Evolutionary conservation across 306 rosid genomes (phyloP).

Genomic region (Potentilla sterilis): DNA sequence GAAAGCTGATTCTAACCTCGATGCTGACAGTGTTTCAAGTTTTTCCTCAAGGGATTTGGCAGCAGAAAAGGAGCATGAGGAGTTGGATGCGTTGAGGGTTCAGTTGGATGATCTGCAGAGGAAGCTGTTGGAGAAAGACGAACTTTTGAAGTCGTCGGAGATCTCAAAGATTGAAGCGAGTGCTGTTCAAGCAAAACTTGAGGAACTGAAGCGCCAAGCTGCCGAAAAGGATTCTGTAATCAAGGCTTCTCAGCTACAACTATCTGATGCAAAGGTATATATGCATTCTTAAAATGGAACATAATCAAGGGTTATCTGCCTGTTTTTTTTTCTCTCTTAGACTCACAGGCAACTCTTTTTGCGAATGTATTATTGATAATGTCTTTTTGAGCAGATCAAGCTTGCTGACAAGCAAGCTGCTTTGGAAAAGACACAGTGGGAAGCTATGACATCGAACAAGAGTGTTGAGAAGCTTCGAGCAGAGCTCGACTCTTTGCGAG

Average conservation of each 20-base stretch:
- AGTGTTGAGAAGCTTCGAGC: slow-evolving; percentile 49
- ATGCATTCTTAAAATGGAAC: background rate
- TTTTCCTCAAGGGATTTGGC: slow-evolving; percentile 55
- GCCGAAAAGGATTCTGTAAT: slow-evolving; percentile 68
- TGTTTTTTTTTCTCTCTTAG: background rate
- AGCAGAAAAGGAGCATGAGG: slow-evolving; percentile 71
- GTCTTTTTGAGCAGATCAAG: slow-evolving; percentile 52
- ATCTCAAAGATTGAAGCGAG: slow-evolving; percentile 54
- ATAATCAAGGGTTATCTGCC: background rate
- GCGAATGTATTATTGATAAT: slow-evolving; percentile 9
- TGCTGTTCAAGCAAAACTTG: slow-evolving; percentile 48
- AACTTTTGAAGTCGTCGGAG: slow-evolving; percentile 69
- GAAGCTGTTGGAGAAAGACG: slow-evolving; percentile 71
- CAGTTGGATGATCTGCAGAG: slow-evolving; percentile 75
- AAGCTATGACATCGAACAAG: slow-evolving; percentile 64
- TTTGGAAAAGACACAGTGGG: slow-evolving; percentile 84
- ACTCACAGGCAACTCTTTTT: background rate
- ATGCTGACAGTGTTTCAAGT: slow-evolving; percentile 50
- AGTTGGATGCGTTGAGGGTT: slow-evolving; percentile 54
- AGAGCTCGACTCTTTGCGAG: slow-evolving; percentile 41
- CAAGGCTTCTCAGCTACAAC: slow-evolving; percentile 59
- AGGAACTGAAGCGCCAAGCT: slow-evolving; percentile 58
- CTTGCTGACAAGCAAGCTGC: slow-evolving; percentile 99
- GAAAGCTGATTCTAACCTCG: slow-evolving; percentile 39
- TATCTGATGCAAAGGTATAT: slow-evolving; percentile 81